These are phyloP conservation scores for Trametes meyenii DNA, from an alignment of 768 basidiomycete genomes.

Conservation along the genomic window DNA sequence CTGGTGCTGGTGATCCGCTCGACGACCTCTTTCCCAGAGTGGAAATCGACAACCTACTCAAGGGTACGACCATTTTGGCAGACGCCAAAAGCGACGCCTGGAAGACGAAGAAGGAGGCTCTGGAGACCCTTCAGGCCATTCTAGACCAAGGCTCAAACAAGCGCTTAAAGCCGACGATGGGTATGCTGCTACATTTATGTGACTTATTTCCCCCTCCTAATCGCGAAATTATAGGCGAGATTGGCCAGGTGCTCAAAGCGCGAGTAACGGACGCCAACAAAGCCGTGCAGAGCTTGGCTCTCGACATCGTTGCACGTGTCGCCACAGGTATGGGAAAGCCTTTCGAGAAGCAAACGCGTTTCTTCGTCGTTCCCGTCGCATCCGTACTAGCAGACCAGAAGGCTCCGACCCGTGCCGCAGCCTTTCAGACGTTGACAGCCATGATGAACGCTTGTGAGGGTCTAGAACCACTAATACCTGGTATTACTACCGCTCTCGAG, in stretches of 20 bases:
- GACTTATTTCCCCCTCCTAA: background rate
- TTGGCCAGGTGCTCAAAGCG: constrained; percentile 84
- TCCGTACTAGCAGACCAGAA: constrained; percentile 94
- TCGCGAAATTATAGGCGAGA: constrained; percentile 64
- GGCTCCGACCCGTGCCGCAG: constrained; percentile 79
- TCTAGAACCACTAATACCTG: constrained; percentile 78
- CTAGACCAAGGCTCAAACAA: constrained; percentile 93
- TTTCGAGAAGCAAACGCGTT: constrained; percentile 86
- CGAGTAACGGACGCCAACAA: constrained; percentile 93
- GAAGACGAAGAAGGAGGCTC: constrained; percentile 95
- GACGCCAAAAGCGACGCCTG: constrained; percentile 93
- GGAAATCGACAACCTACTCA: constrained; percentile 85
- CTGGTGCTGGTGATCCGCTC: constrained; percentile 62
- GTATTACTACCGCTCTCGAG: constrained; percentile 81
- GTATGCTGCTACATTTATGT: constrained; percentile 44
- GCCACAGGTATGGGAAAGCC: constrained; percentile 94
- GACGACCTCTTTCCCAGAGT: constrained; percentile 96
- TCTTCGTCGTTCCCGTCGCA: constrained; percentile 76
- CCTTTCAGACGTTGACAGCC: constrained; percentile 73
- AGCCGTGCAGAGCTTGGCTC: constrained; percentile 84
- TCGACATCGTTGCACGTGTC: constrained; percentile 88
- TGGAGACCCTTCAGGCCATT: constrained; percentile 80
- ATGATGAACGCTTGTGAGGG: constrained; percentile 86
- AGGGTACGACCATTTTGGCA: constrained; percentile 78
- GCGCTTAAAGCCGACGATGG: constrained; percentile 87